These are phyloP conservation scores for Cyberlindnera mississippiensis DNA, from an alignment of 805 yeast species.

Conservation along the genomic window DNA sequence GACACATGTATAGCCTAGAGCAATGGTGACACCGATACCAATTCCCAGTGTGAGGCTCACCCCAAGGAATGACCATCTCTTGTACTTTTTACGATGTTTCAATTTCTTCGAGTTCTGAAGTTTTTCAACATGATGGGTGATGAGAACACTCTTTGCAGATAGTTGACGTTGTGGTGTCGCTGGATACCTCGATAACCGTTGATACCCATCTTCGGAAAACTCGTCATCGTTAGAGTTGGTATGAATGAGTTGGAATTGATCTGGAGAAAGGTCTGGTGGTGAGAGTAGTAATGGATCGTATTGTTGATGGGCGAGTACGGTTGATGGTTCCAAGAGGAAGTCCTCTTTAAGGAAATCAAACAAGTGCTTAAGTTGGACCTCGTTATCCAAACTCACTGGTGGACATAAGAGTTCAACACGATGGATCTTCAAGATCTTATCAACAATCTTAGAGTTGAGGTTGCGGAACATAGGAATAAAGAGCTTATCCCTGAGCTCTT, in stretches of 20 bases:
- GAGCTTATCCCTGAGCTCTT: slow-evolving; percentile 10
- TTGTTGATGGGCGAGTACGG: background rate
- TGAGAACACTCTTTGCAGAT: slow-evolving; percentile 10
- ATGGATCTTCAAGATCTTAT: slow-evolving; percentile 19
- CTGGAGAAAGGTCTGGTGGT: background rate
- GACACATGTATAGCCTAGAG: slow-evolving; percentile 12
- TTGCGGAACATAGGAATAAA: slow-evolving; percentile 27
- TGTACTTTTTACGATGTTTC: slow-evolving; percentile 7
- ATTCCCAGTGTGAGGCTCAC: slow-evolving; percentile 22
- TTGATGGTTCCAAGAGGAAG: slow-evolving; percentile 6
- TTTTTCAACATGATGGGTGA: slow-evolving; percentile 14
- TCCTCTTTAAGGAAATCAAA: slow-evolving; percentile 22
- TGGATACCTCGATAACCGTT: background rate
- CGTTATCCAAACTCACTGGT: slow-evolving; percentile 24
- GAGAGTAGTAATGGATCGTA: background rate
- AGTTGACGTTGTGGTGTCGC: background rate
- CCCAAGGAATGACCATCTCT: slow-evolving; percentile 15
- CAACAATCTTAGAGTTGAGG: slow-evolving; percentile 20
- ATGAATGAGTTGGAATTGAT: slow-evolving; percentile 6
- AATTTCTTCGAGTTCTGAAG: slow-evolving; percentile 17
- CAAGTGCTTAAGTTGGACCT: slow-evolving; percentile 17
- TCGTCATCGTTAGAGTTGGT: background rate
- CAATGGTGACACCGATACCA: slow-evolving; percentile 26
- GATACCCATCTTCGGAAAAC: too few relatives aligned
- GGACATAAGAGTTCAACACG: slow-evolving; percentile 22